Base-by-base conservation (phyloP, 108 stramenopile species). In the Skeletonema grethae region DNA sequence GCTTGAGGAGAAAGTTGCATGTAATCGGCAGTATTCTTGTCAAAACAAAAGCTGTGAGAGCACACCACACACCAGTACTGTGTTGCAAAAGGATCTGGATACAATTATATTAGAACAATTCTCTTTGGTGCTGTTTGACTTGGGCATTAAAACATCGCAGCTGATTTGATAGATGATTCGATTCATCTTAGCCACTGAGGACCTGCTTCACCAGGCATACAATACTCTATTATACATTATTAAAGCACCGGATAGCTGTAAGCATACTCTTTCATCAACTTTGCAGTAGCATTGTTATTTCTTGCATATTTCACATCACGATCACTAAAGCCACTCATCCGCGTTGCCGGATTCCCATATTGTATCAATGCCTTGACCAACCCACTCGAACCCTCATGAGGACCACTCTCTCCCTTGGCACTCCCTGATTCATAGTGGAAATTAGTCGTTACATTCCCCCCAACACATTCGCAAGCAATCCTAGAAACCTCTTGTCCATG, bases 401-500 rank as follows among this genome's bases (percentile, higher is more conserved):
- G 56, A 5, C 71, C 53, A 31, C 80, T 80, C 48, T 66, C 79
- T 15, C 46, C 45, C 65, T 92, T 92, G 13, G 85, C 89, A 50
- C 70, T 75, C 39, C 80, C 85, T 53, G 84, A 83, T 3, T 85
- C 83, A 41, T 86, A 92, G 10, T 77, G 35, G 65, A 92, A 92
- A 2, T 72, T 38, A 29, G 72, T 39, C 8, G 79, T 84, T 9
- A 85, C 75, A 11, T 80, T 72, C 0, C 84, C 91, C 1, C 92
- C 93, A 9, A 84, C 90, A 69, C 95, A 96, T 34, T 87, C 79
- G 66, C 93, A 94, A 5, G 88, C 73, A 5, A 32, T 31, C 70
- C 76, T 72, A 24, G 86, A 73, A 38, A 90, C 78, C 59, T 90
- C 86, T 53, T 85, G 76, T 18, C 80, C 80, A 61, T 92, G 86